Evolutionary conservation across 257 asterid genomes (phyloP).

Genomic region (Nemophila menziesii): DNA sequence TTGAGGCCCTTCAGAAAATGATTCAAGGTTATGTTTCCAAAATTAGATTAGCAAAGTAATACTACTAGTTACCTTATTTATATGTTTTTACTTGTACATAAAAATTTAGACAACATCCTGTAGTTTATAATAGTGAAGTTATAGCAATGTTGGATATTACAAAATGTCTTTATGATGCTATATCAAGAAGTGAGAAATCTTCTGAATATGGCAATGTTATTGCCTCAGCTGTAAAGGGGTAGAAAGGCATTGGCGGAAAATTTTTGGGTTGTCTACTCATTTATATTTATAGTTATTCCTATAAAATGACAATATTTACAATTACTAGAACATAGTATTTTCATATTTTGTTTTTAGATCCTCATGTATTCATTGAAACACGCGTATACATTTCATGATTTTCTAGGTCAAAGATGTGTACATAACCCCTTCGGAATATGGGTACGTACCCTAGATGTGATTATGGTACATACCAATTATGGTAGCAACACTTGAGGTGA

Average conservation of each 20-base stretch:
- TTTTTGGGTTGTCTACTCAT: no score
- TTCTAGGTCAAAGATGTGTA: no score
- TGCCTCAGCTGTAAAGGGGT: slow-evolving; percentile 98
- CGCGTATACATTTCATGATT: no score
- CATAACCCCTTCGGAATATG: no score
- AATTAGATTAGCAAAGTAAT: neutral
- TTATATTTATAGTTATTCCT: no score
- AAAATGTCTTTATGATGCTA: slow-evolving; percentile 93
- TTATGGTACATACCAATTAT: no score
- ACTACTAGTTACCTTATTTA: neutral
- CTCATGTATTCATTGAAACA: no score
- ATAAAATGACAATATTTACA: no score
- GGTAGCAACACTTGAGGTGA: no score
- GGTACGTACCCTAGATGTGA: no score
- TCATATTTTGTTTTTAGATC: no score
- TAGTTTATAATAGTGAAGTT: slow-evolving; percentile 98
- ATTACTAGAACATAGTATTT: no score
- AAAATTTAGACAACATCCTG: slow-evolving; percentile 94
- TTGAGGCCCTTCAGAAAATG: slow-evolving; percentile 98
- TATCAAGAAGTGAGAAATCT: slow-evolving; percentile 96
- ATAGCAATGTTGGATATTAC: slow-evolving; percentile 87
- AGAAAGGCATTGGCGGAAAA: slow-evolving; percentile 83
- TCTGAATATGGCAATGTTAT: slow-evolving; percentile 96
- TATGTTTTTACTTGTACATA: slow-evolving; percentile 26
- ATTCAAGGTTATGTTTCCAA: slow-evolving; percentile 61